Base-by-base conservation (phyloP, 139 green algal genomes). In the Diplosphaera chodatii region DNA sequence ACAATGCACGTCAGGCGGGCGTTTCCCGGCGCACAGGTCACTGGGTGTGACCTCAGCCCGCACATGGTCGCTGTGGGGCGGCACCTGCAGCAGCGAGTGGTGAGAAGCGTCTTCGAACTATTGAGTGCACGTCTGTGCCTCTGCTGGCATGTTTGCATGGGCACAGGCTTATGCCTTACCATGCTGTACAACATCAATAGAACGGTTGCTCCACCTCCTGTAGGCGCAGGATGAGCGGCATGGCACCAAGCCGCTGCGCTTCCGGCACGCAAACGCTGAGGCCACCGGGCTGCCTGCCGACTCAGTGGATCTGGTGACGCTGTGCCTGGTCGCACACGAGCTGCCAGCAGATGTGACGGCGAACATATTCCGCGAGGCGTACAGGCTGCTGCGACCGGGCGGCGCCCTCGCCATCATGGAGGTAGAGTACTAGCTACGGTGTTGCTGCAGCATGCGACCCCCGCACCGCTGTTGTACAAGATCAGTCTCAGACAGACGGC, bases 311-410 rank as follows among this genome's bases (percentile, higher is more conserved):
- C 74, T 96, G 31, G 87, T 96, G 31, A 86, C 77, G 32, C 80
- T 90, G 40, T 92, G 85, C 80, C 80, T 96, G 32, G 84, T 75
- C 15, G 59, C 65, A 28, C 90, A 95, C 71, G 90, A 95, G 79
- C 79, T 94, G 64, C 90, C 90, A 20, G 21, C 68, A 3, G 63
- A 73, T 0, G 80, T 84, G 10, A 88, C 74, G 27, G 34, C 40
- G 10, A 81, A 66, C 22, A 87, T 94, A 32, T 79, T 93, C 0
- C 30, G 33, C 21, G 90, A 95, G 69, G 90, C 90, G 1, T 78
- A 76, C 40, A 59, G 88, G 25, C 20, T 93, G 23, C 82, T 93
- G 67, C 72, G 78, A 21, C 86, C 86, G 0, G 80, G 85, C 27
- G 84, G 81, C 66, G 66, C 59, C 21, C 66, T 89, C 13, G 74